Percentiles rank a stretch among this genome's conserved stretches.
Evolutionary conservation across 345 rosid species (phyloP).

Genomic region (Eutrema heterophyllum): DNA sequence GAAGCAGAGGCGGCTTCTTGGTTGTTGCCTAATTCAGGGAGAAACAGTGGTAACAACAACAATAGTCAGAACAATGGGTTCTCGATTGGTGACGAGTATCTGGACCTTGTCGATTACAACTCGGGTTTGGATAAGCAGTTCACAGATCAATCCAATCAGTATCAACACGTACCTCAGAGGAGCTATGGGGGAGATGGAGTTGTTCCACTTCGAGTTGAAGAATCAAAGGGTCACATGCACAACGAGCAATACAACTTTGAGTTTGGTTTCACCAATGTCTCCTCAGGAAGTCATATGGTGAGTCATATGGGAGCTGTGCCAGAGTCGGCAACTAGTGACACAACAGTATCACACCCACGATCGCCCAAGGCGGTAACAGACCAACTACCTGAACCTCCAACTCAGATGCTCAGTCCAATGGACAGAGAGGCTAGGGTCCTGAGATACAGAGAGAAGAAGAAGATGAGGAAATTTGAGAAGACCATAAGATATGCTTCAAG

Average conservation of each 20-base stretch:
- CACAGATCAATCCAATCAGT: constrained; percentile 11
- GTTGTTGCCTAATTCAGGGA: constrained; percentile 47
- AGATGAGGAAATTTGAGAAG: constrained; percentile 83
- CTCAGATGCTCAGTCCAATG: constrained; percentile 61
- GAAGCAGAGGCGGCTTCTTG: constrained; percentile 90
- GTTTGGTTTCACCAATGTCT: constrained; percentile 54
- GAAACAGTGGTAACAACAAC: constrained; percentile 32
- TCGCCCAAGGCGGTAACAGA: constrained; percentile 55
- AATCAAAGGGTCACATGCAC: constrained; percentile 8
- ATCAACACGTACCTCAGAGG: constrained; percentile 17
- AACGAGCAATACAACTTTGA: constrained; percentile 38
- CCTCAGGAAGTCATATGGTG: constrained; percentile 26
- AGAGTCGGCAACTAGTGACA: constrained; percentile 53
- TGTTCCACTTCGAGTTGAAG: constrained; percentile 22
- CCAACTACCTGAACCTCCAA: constrained; percentile 45
- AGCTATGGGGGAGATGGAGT: constrained; percentile 22
- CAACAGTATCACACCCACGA: constrained; percentile 48
- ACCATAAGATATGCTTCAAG: constrained; percentile 95
- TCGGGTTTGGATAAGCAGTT: constrained; percentile 26
- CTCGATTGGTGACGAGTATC: constrained; percentile 55
- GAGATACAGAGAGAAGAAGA: constrained; percentile 95
- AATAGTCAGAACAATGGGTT: constrained; percentile 33
- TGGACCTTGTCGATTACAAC: constrained; percentile 64
- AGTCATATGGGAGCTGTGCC: constrained; percentile 48
- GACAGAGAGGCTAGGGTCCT: constrained; percentile 91